A percentile compares a stretch with the other conserved stretches of the same genome.
Evolutionary conservation across 2,329 filamentous ascomycete genomes (phyloP).

Genomic region (Huntiella abstrusa): DNA sequence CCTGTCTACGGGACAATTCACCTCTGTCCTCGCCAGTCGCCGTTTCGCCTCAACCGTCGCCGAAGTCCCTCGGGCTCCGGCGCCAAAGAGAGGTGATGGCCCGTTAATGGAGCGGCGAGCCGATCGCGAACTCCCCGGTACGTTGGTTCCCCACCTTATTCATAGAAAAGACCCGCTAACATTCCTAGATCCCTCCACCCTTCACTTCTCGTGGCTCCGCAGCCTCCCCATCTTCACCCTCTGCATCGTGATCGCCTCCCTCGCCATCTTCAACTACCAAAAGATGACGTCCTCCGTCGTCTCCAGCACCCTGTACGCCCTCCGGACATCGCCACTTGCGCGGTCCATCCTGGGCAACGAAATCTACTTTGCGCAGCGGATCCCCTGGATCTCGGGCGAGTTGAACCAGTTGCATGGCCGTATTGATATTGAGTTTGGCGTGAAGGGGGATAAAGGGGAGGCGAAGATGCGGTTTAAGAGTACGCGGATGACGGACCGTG

Average conservation of each 20-base stretch:
- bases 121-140: slow-evolving; percentile 49
- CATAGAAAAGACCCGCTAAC: not conserved
- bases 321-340: slow-evolving; percentile 61
- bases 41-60: not conserved
- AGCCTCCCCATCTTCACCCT: slow-evolving; percentile 66
- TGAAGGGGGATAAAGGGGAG: slow-evolving; percentile 54
- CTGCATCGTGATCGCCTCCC: slow-evolving; percentile 48
- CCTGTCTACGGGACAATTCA: not conserved
- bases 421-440: slow-evolving; percentile 74
- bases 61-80: slow-evolving; percentile 17
- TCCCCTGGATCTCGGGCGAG: slow-evolving; percentile 69
- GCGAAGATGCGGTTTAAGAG: slow-evolving; percentile 70
- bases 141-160: not conserved
- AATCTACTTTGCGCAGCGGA: slow-evolving; percentile 60
- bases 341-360: slow-evolving; percentile 69
- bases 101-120: slow-evolving; percentile 46
- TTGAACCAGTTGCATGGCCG: slow-evolving; percentile 86
- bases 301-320: slow-evolving; percentile 74
- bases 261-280: slow-evolving; percentile 99
- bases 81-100: slow-evolving; percentile 39
- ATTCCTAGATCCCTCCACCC: slow-evolving; percentile 22
- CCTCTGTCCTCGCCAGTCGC: not conserved
- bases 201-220: slow-evolving; percentile 42
- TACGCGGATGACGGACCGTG: slow-evolving; percentile 40
- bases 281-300: slow-evolving; percentile 77